These are phyloP conservation scores for Anacardium occidentale DNA, from an alignment of 345 rosid species.

Conservation along the genomic window DNA sequence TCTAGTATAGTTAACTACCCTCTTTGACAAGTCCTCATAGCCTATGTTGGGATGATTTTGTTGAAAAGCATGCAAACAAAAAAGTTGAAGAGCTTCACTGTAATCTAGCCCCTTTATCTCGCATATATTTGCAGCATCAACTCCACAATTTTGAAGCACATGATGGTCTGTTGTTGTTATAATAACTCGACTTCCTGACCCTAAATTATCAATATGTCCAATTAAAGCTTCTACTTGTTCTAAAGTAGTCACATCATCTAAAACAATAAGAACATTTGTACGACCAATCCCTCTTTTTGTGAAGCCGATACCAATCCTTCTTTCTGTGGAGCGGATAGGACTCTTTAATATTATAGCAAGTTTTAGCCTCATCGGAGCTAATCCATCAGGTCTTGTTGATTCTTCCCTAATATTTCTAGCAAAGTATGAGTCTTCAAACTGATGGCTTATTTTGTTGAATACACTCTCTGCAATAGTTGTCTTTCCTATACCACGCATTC, in stretches of 20 bases:
- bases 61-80: neutral
- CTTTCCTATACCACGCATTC: neutral
- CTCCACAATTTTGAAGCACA: neutral
- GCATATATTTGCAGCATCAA: neutral
- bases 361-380: neutral
- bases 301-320: neutral
- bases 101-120: too few species aligned
- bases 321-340: neutral
- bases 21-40: neutral
- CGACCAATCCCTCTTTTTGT: neutral
- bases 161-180: neutral
- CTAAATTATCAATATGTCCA: neutral
- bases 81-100: neutral
- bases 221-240: neutral
- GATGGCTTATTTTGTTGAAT: neutral
- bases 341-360: neutral
- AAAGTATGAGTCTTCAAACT: neutral
- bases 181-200: neutral
- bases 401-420: neutral
- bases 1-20: neutral
- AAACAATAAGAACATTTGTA: neutral
- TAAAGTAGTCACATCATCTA: neutral
- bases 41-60: neutral
- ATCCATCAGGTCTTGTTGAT: neutral
- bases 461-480: neutral